A percentile compares a stretch with the other conserved stretches of the same genome.
Conservation (phyloP, 306 rosid genomes). For the Inga laurina region DNA sequence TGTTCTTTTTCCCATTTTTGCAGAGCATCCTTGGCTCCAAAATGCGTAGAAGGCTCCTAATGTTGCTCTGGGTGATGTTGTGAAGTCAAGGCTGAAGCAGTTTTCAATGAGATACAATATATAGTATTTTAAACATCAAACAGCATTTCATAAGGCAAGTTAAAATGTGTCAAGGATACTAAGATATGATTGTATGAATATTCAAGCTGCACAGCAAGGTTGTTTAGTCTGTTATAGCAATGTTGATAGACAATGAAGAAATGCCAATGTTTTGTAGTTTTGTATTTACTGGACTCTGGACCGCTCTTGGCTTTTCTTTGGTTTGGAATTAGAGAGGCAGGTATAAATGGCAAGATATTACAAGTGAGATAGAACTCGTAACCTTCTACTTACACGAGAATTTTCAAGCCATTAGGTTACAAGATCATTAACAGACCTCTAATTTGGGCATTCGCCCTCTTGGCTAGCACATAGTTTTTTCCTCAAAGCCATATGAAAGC, state of each 20-base stretch:
- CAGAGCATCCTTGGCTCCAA: slow-evolving; percentile 79
- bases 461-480: slow-evolving; percentile 23
- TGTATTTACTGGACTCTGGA: slow-evolving; percentile 22
- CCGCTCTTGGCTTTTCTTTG: not conserved
- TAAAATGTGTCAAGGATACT: not conserved
- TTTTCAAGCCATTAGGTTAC: too few relatives aligned
- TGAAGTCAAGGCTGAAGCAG: slow-evolving; percentile 78
- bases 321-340: too few relatives aligned
- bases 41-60: slow-evolving; percentile 75
- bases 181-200: not conserved
- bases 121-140: not conserved
- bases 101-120: slow-evolving; percentile 45
- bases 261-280: slow-evolving; percentile 41
- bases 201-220: slow-evolving; percentile 17
- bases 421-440: not conserved
- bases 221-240: slow-evolving; percentile 27
- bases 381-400: too few relatives aligned
- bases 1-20: slow-evolving; percentile 19
- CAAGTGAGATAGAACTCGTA: too few relatives aligned
- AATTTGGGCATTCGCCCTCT: slow-evolving; percentile 29
- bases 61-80: slow-evolving; percentile 72
- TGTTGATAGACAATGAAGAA: slow-evolving; percentile 39
- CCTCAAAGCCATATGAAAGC: slow-evolving; percentile 10
- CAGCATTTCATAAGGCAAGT: not conserved
- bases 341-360: too few relatives aligned